Percentiles rank a stretch among this genome's conserved stretches.
phyloP scores from a whole-genome alignment of 345 rosid species.

The Bruguiera parviflora region DNA sequence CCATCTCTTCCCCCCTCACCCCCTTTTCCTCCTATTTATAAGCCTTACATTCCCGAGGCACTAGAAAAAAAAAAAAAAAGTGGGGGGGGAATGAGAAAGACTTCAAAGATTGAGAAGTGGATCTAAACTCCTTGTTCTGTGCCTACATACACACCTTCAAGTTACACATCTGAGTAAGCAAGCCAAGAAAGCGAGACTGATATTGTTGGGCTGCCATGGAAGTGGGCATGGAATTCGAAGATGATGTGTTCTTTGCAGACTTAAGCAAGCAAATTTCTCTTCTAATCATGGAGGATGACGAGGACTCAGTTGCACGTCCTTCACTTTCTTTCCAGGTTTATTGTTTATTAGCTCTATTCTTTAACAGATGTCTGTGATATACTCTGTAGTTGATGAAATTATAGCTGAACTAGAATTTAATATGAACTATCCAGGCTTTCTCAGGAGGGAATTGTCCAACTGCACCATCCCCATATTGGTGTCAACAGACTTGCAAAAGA shows the following conservation, averaged over 20 bases:
- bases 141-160: not conserved
- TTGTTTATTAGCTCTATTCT: not conserved
- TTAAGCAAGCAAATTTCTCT: conserved; percentile 88
- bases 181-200: not conserved
- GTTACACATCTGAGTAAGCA: not conserved
- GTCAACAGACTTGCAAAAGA: conserved; percentile 47
- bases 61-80: not conserved
- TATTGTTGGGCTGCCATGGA: conserved; percentile 22
- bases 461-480: conserved; percentile 40
- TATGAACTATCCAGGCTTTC: conserved; percentile 38
- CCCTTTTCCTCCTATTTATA: conserved; percentile 34
- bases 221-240: conserved; percentile 71
- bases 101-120: not conserved
- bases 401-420: not conserved
- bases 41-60: conserved; percentile 14
- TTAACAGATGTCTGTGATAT: not conserved
- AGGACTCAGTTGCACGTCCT: conserved; percentile 48
- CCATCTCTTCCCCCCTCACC: conserved; percentile 4
- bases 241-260: conserved; percentile 87
- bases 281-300: conserved; percentile 90
- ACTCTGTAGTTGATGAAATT: not conserved
- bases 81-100: too few species aligned
- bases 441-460: conserved; percentile 41
- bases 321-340: conserved; percentile 70
- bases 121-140: not conserved